Base-by-base conservation (phyloP, 2,329 filamentous ascomycete genomes). In the Sporothrix euskadiensis region DNA sequence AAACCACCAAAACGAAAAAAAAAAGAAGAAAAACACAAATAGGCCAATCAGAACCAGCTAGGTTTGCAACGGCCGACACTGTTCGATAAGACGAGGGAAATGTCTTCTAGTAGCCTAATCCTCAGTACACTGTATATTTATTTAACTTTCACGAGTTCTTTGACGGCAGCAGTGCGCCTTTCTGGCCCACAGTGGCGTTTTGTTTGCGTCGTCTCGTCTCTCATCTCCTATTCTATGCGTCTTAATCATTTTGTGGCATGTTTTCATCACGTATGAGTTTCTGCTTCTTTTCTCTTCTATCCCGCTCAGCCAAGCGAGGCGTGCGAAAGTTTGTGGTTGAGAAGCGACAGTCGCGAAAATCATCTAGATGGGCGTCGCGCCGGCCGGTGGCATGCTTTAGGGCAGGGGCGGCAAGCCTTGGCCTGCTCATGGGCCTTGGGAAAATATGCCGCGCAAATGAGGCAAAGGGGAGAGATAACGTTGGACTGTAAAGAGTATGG, bases 371-470 rank as follows among this genome's bases (percentile, higher is more conserved):
- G 59, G 35, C 8, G 59, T 35, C 35, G 35, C 35, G 8, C 59
- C 59, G n/a, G 57, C 32, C 32, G 16, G 57, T 32, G 57, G 32
- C 35, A 44, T 14, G 52, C 52, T 41, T 44, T 63, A 41, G 35
- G 59, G 59, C 59, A 14, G 19, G 59, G 19, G 35, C 32, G 39
- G 32, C 59, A 14, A 22, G 59, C 35, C 59, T 26, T 44, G 59
- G 59, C 59, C 35, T 19, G 44, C 44, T 49, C 44, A 22, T 44
- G 59, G 59, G 30, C 57, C 6, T n/a, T 54, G 57, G 57, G 19
- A 8, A 4, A 63, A 44, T 63, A 63, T 61, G 57, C 59, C 59
- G 59, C 59, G 59, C 39, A 41, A 63, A 63, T 44, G 44, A 63
- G 59, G 59, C 59, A 41, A n/a, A 63, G 19, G 19, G 32, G 19